Base-by-base conservation (phyloP, 2,329 filamentous ascomycete genomes). In the Passalora sequoiae region DNA sequence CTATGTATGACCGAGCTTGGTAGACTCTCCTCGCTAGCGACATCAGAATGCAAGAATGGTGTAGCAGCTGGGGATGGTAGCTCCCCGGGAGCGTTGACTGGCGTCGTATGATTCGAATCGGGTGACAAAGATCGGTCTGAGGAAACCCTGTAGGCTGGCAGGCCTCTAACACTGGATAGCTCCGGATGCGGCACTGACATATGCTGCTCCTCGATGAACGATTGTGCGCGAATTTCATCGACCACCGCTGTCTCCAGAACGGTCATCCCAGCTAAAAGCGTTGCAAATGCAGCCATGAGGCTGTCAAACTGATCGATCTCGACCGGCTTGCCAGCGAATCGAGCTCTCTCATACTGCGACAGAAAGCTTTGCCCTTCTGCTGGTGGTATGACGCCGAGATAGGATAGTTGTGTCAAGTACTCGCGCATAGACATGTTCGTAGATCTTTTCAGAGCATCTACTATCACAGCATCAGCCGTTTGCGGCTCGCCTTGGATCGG, bases 281-380 rank as follows among this genome's bases (percentile, higher is more conserved):
- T 80, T 2, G 89, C 85, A 64, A 97, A 96, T 19, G 86, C 73
- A 44, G 81, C 77, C 88, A 96, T 96, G 21, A 96, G 70, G 16
- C 75, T 69, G 27, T 84, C 76, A 61, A 98, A 97, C 39, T 83
- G 76, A 0, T 67, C 59, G 54, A 89, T 83, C 2, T 78, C 76
- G 3, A 95, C 69, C 1, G 83, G 77, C 4, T 72, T 69, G 0
- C 77, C 78, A 2, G 86, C 89, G 68, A 94, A 98, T 29, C 91
- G 82, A 2, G 89, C 88, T 44, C 78, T 73, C 67, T 97, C 92
- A 66, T 96, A 98, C 15, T 78, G 69, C 1, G 74, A 66, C 15
- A 96, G 68, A 60, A 97, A 98, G 2, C 69, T 65, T 3, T 70
- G 59, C 12, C 70, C 69, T 16, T 77, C 55, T n/a, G 67, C 61